These are phyloP conservation scores for Lentinula sp. DNA, from an alignment of 768 basidiomycete species.

Conservation along the genomic window DNA sequence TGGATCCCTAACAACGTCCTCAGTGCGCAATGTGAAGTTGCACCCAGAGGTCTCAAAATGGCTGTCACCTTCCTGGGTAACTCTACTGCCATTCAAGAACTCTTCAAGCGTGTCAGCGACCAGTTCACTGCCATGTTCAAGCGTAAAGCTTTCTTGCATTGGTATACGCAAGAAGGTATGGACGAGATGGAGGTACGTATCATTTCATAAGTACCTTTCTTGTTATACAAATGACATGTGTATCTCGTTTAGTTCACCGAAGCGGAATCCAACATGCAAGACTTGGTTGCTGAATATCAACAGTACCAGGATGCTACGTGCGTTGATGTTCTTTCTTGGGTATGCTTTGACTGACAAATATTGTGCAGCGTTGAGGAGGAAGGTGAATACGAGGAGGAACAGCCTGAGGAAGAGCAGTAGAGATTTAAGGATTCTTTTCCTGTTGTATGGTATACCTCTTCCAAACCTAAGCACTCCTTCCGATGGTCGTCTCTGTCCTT, in stretches of 20 bases:
- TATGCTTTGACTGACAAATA: background rate
- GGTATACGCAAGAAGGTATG: constrained; percentile 99
- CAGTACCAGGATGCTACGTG: constrained; percentile 94
- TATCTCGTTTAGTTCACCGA: constrained; percentile 69
- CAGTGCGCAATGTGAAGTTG: constrained; percentile 96
- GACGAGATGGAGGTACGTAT: constrained; percentile 86
- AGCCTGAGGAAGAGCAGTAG: constrained; percentile 53
- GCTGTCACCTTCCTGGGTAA: constrained; percentile 97
- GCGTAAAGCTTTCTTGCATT: constrained; percentile 97
- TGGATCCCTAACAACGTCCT: constrained; percentile 99
- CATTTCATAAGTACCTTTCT: background rate
- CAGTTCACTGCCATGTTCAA: constrained; percentile 99
- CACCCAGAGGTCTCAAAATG: constrained; percentile 95
- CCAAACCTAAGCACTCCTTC: constrained; percentile 6
- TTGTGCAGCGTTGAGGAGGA: constrained; percentile 71
- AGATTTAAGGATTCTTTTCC: constrained; percentile 11
- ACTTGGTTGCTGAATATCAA: constrained; percentile 96
- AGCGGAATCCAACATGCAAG: constrained; percentile 99
- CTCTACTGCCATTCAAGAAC: constrained; percentile 94
- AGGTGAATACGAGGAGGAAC: constrained; percentile 84
- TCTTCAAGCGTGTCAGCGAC: constrained; percentile 98
- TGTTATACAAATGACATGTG: background rate
- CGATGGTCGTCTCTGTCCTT: constrained; percentile 2
- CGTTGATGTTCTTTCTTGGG: constrained; percentile 23
- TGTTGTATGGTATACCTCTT: constrained; percentile 2